Percentiles rank a stretch among this genome's conserved stretches.
phyloP scores from a whole-genome alignment of 305 asterid genomes.

The Fraxinus nigra region DNA sequence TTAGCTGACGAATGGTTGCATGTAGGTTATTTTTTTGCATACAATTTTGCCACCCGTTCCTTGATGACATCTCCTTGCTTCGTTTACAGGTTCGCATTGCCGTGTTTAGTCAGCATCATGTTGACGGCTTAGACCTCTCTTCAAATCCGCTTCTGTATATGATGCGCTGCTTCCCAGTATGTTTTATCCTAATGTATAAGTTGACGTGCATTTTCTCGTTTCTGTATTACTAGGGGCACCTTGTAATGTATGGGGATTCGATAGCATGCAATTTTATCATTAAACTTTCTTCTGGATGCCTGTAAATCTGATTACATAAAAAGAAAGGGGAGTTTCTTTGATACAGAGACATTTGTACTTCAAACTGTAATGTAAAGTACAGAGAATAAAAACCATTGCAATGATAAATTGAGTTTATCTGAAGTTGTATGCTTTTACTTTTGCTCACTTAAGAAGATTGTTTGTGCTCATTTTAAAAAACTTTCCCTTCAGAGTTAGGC shows the following conservation, averaged over 20 bases:
- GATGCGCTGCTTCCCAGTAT: slow-evolving; percentile 99
- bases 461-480: slow-evolving; percentile 1
- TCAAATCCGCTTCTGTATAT: slow-evolving; percentile 93
- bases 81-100: slow-evolving; percentile 87
- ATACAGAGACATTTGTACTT: slow-evolving; percentile 1
- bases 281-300: neutral
- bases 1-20: neutral
- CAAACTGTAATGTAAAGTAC: slow-evolving; percentile 2
- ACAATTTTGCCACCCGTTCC: neutral
- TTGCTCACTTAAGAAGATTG: slow-evolving; percentile 7
- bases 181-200: slow-evolving; percentile 13
- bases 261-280: slow-evolving; percentile 1
- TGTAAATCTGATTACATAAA: neutral
- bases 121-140: slow-evolving; percentile 94
- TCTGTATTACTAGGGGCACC: slow-evolving; percentile 2
- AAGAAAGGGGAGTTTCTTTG: slow-evolving; percentile 2
- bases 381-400: slow-evolving; percentile 2
- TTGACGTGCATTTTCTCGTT: slow-evolving; percentile 11
- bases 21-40: slow-evolving; percentile 12
- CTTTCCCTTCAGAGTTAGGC: neutral
- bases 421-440: neutral
- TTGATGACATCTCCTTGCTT: slow-evolving; percentile 12
- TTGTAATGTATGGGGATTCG: slow-evolving; percentile 11
- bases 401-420: slow-evolving; percentile 3
- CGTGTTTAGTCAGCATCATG: slow-evolving; percentile 95